Evolutionary conservation across 306 rosid genomes (phyloP), one percentile per base, ranked within the genome.

Genomic region (Malus fusca): DNA sequence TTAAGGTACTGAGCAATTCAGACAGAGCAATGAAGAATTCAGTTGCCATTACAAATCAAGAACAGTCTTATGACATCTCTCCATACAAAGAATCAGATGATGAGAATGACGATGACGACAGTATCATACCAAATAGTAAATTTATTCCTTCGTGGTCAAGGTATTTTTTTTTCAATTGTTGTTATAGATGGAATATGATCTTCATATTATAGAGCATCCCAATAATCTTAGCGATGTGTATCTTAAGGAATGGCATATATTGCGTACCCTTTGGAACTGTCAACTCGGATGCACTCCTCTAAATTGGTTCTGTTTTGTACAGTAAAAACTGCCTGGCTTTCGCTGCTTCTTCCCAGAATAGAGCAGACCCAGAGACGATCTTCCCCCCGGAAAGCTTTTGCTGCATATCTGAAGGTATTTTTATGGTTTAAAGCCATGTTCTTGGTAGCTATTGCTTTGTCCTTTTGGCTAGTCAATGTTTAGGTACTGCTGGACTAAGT

Each of bases 61-160:
- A 90, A 80, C 87, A 79, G 79, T 89, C 97, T 40, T 96, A 96
- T 63, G 96, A 92, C 19, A 90, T 96, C 62, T 92, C 97, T 79
- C 99, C 99, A 11, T 96, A 89, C 78, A 96, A 87, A 82, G 88
- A 71, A 61, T 92, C 98, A 61, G 99, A 96, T 79, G 98, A 96
- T 71, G 99, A 91, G 87, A 88, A 88, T 40, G 97, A 90, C 79
- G 55, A 85, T 13, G 86, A 79, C 1, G 90, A 90, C 0, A 82
- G 82, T 60, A 85, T 66, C 73, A 10, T 42, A 30, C 87, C 82
- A 68, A 87, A 83, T 65, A 78, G 40, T 25, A 96, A 96, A 81
- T 86, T 85, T 72, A 80, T 92, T 56, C 98, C 98, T 77, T 81
- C 91, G 53, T 92, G 98, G 98, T 91, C 99, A 75, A 92, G 97